phyloP scores from a whole-genome alignment of 768 basidiomycete species.

The Leccinum olivaceopallidum region DNA sequence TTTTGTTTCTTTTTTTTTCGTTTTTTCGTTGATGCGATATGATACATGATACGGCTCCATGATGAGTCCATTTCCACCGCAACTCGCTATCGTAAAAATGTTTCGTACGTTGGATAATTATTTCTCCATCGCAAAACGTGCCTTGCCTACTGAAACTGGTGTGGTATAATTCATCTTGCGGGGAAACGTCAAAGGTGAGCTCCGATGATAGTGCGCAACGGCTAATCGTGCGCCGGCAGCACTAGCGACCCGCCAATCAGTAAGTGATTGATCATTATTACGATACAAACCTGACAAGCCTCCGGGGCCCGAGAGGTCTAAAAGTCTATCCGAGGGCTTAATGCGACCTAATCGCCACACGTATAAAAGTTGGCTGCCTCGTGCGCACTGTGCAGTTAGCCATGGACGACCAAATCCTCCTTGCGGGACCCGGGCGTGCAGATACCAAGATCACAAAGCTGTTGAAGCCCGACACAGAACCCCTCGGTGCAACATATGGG shows the following conservation, averaged over 20 bases:
- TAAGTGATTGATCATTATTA: background rate
- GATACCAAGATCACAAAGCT: background rate
- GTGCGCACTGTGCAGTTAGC: background rate
- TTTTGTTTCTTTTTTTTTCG: no score
- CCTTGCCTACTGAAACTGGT: no score
- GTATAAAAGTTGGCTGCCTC: background rate
- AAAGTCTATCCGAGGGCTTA: background rate
- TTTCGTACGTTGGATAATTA: no score
- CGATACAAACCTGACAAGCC: background rate
- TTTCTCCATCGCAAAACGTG: no score
- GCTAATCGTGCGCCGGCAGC: background rate
- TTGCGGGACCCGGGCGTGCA: background rate
- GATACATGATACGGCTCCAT: no score
- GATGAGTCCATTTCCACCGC: no score
- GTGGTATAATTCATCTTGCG: no score
- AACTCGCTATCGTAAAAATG: no score
- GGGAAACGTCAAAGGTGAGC: background rate
- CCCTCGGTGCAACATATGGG: background rate
- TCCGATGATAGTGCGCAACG: no score
- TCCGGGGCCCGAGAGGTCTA: background rate
- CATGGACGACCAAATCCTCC: background rate
- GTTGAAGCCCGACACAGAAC: background rate
- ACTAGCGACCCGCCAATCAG: background rate
- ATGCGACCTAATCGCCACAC: background rate
- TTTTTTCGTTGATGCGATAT: no score